These are phyloP conservation scores for Hamamelis virginiana DNA, from an alignment of 164 flowering plant genomes.

Conservation along the genomic window DNA sequence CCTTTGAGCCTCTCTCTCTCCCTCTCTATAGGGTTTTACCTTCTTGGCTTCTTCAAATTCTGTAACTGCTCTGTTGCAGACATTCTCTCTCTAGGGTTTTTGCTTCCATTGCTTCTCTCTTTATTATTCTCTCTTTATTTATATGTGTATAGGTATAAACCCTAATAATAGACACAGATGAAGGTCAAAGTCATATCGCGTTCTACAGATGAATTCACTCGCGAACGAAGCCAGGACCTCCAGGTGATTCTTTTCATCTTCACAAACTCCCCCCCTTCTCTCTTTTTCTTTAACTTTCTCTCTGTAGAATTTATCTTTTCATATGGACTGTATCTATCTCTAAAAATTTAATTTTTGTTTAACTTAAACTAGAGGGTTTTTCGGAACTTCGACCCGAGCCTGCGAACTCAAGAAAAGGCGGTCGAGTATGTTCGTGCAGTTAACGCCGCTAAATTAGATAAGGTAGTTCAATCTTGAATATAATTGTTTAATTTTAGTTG, in stretches of 20 bases:
- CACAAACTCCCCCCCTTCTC: background rate
- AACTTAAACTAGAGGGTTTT: slow-evolving; percentile 57
- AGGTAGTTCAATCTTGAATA: slow-evolving; percentile 59
- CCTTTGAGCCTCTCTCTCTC: too few species aligned
- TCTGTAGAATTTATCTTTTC: background rate
- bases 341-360: too few species aligned
- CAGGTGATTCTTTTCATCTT: slow-evolving; percentile 43
- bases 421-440: slow-evolving; percentile 84
- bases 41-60: too few species aligned
- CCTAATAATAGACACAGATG: slow-evolving; percentile 32
- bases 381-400: slow-evolving; percentile 78
- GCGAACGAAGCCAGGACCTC: slow-evolving; percentile 92
- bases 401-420: slow-evolving; percentile 80
- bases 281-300: background rate
- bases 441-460: slow-evolving; percentile 88
- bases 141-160: too few species aligned
- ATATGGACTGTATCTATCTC: too few species aligned
- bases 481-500: background rate
- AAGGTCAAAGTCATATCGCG: slow-evolving; percentile 83
- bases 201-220: slow-evolving; percentile 78
- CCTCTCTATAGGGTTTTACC: too few species aligned
- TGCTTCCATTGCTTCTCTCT: too few species aligned
- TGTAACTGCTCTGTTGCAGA: too few species aligned
- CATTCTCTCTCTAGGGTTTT: too few species aligned
- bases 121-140: too few species aligned